These are phyloP conservation scores for Phytophthora ramorum DNA, from an alignment of 352 stramenopile genomes.

Conservation along the genomic window DNA sequence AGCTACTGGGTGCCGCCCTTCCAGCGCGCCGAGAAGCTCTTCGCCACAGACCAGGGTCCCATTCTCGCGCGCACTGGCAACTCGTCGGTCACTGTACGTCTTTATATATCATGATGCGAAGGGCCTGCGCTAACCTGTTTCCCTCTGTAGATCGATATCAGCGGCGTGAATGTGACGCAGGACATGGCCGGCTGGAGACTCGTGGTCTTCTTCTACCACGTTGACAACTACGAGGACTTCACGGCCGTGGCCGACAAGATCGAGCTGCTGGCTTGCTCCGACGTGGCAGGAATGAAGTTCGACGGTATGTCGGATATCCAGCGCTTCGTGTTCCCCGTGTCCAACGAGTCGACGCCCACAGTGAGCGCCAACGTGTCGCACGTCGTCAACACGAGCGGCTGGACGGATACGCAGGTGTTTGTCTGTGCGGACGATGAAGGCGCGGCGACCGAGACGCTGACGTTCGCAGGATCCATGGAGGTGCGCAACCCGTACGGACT, in stretches of 20 bases:
- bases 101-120: neutral
- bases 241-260: constrained; percentile 70
- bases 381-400: constrained; percentile 67
- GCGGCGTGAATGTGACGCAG: constrained; percentile 71
- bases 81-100: constrained; percentile 64
- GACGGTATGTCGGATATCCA: constrained; percentile 72
- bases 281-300: constrained; percentile 48
- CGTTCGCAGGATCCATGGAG: constrained; percentile 75
- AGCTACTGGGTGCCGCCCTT: constrained; percentile 81
- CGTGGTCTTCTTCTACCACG: constrained; percentile 88
- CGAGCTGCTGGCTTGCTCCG: constrained; percentile 74
- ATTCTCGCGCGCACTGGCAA: constrained; percentile 72
- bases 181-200: constrained; percentile 76
- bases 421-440: constrained; percentile 70
- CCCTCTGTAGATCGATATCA: constrained; percentile 57
- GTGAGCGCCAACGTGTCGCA: constrained; percentile 63
- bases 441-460: constrained; percentile 52
- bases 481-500: constrained; percentile 86
- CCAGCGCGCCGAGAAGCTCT: constrained; percentile 89
- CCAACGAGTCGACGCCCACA: constrained; percentile 45
- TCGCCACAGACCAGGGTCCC: constrained; percentile 74
- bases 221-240: constrained; percentile 73
- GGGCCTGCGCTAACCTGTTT: neutral
- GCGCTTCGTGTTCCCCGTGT: constrained; percentile 70
- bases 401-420: constrained; percentile 85